Evolutionary conservation across 352 stramenopile genomes (phyloP), one percentile per base, ranked within the genome.

Genomic region (Peronospora belbahrii): DNA sequence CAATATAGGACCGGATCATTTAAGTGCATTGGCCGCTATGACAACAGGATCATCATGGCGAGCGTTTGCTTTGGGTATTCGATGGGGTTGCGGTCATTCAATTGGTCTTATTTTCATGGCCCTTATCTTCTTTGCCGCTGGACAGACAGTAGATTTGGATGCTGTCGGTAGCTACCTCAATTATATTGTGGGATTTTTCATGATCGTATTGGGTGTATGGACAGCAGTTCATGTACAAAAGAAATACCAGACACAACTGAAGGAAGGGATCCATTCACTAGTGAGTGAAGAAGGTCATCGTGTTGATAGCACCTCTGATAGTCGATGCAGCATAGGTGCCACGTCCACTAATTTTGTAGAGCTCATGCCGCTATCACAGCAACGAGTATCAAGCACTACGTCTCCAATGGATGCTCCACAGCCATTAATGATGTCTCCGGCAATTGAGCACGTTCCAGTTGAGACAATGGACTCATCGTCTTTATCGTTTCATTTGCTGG

Each of bases 81-180:
- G 83, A 64, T 97, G 88, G 88, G 90, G 90, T 13, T 74, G 88
- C 23, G 88, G 90, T 22, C 88, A 97, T 62, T 90, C 70, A 11
- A 80, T 89, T 17, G 90, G 90, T 1, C 67, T 97, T 18, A 43
- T 97, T 39, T 44, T 88, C 54, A 88, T 91, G 80, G 90, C 64
- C 46, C 59, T 75, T 38, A 79, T 77, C 54, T 95, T 79, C 68
- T 95, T 77, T 69, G 88, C 66, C 7, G 62, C 51, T 19, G 74
- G 62, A 42, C 64, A 61, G 48, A 77, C 56, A 8, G 51, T 73
- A 46, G 56, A 75, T 31, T 59, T 90, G 10, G 43, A 86, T 11
- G 47, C 68, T 2, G 59, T 86, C 19, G 73, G 74, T 20, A 66
- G 60, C 1, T 83, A 85, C 27, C 70, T 67, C 30, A 83, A 91